Percentiles rank a stretch among this genome's conserved stretches.
These are phyloP conservation scores for Lecanicillium sp. DNA, from an alignment of 2,329 filamentous ascomycete species.

Conservation along the genomic window DNA sequence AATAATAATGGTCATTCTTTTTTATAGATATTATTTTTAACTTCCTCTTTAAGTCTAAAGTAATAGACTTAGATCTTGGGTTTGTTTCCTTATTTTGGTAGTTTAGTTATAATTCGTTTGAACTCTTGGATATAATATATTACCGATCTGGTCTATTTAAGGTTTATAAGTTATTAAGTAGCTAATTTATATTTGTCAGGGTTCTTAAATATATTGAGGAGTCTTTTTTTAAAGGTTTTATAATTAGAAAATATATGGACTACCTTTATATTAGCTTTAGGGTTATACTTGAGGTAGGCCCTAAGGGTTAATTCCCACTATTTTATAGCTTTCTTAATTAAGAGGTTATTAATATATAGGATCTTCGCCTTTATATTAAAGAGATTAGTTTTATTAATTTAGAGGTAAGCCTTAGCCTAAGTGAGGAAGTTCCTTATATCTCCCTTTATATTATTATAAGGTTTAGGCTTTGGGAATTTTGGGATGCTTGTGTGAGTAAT, in stretches of 20 bases:
- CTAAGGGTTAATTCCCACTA: not conserved
- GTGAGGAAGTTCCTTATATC: not conserved
- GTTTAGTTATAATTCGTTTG: not conserved
- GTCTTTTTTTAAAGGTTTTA: not conserved
- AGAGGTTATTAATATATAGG: not conserved
- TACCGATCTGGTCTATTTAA: not conserved
- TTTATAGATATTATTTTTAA: no score
- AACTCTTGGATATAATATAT: not conserved
- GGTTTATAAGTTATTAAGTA: not conserved
- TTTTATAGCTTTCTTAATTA: not conserved
- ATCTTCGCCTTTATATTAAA: not conserved
- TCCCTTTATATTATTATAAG: not conserved
- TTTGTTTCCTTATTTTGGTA: no score
- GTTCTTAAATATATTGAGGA: not conserved
- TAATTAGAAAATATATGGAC: not conserved
- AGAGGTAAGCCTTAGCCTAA: not conserved
- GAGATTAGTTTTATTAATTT: not conserved
- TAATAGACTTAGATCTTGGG: no score
- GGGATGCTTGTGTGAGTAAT: not conserved
- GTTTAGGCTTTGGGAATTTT: not conserved
- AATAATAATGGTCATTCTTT: no score
- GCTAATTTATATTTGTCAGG: not conserved
- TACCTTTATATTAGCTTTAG: not conserved
- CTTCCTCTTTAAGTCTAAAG: no score
- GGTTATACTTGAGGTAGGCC: not conserved